Evolutionary conservation across 2,329 filamentous ascomycete species (phyloP).

Genomic region (Phaeosphaeria sp.): DNA sequence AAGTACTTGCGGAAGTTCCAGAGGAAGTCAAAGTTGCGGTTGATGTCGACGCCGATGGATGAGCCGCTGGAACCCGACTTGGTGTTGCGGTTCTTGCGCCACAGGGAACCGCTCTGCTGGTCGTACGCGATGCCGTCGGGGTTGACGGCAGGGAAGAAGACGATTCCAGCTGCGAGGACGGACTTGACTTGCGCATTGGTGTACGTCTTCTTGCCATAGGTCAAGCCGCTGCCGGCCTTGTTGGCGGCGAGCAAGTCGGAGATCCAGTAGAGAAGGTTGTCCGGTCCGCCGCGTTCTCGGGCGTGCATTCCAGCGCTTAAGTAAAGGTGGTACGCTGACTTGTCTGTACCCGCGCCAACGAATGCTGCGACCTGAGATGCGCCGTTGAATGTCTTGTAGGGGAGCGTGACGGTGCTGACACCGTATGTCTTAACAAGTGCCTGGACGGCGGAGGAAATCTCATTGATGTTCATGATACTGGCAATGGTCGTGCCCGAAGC

Average conservation of each 20-base stretch:
- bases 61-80: conserved; percentile 47
- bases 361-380: conserved; percentile 51
- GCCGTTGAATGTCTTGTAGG: conserved; percentile 55
- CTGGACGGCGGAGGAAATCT: conserved; percentile 55
- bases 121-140: conserved; percentile 47
- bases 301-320: conserved; percentile 64
- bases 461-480: conserved; percentile 55
- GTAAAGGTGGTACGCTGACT: conserved; percentile 55
- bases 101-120: conserved; percentile 40
- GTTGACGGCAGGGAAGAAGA: conserved; percentile 54
- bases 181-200: conserved; percentile 60
- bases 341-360: conserved; percentile 55
- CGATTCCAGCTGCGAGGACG: conserved; percentile 61
- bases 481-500: conserved; percentile 46
- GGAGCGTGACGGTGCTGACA: conserved; percentile 52
- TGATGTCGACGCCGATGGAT: conserved; percentile 43
- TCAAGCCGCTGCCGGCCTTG: conserved; percentile 57
- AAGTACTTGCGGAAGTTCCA: conserved; percentile 63
- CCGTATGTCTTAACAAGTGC: conserved; percentile 53
- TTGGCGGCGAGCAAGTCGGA: conserved; percentile 64
- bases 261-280: conserved; percentile 65
- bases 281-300: conserved; percentile 64
- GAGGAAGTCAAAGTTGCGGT: conserved; percentile 59
- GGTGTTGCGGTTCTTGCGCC: conserved; percentile 48
- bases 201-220: conserved; percentile 61